phyloP scores from a whole-genome alignment of 257 asterid genomes.

The Ocimum tenuiflorum region DNA sequence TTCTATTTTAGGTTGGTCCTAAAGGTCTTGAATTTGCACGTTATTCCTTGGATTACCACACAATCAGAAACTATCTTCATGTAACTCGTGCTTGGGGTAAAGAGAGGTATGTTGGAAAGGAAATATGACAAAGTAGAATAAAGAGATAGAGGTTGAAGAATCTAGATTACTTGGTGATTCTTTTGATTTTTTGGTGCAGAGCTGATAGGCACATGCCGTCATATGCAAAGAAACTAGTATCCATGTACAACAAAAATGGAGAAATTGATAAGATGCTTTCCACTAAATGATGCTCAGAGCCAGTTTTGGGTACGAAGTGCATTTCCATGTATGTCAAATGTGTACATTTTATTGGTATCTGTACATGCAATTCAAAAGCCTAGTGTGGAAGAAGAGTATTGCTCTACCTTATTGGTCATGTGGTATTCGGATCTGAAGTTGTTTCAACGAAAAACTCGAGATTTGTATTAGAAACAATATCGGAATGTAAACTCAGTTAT shows the following conservation, averaged over 20 bases:
- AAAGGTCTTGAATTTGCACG: constrained; percentile 97
- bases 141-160: neutral
- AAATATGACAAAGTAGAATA: neutral
- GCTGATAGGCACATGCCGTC: constrained; percentile 86
- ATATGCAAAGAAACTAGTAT: constrained; percentile 72
- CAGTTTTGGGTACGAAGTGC: constrained; percentile 1
- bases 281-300: constrained; percentile 33
- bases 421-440: neutral
- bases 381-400: neutral
- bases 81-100: constrained; percentile 86
- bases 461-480: neutral
- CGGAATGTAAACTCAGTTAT: neutral
- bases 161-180: neutral
- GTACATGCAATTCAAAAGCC: neutral
- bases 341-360: neutral
- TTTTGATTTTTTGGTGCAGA: constrained; percentile 42
- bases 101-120: constrained; percentile 44
- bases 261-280: constrained; percentile 82
- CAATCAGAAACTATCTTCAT: constrained; percentile 80
- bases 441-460: neutral
- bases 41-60: constrained; percentile 90
- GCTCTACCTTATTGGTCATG: neutral
- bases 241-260: constrained; percentile 80
- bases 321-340: constrained; percentile 17
- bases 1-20: constrained; percentile 64